These are phyloP conservation scores for Colletotrichum sp. DNA, from an alignment of 2,329 filamentous ascomycete species.

Conservation along the genomic window DNA sequence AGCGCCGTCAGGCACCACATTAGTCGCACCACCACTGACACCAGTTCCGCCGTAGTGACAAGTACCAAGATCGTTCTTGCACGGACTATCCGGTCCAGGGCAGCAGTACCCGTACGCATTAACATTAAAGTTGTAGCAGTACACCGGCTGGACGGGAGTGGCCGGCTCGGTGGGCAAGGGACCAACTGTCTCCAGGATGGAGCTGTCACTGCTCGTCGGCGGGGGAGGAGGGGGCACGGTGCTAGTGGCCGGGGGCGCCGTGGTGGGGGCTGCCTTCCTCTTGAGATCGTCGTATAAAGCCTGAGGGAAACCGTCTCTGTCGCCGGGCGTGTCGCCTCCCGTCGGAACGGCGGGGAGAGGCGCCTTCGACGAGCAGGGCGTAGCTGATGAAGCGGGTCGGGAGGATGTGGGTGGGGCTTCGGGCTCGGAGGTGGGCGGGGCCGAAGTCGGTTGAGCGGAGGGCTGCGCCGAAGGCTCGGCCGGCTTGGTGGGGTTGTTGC, in stretches of 20 bases:
- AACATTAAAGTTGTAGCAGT: background rate
- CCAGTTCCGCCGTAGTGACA: background rate
- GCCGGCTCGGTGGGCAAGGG: background rate
- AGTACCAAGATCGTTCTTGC: background rate
- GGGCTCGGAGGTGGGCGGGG: background rate
- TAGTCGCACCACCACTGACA: background rate
- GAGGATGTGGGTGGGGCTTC: background rate
- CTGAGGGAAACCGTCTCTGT: background rate
- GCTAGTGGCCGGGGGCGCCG: background rate
- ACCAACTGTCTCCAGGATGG: accelerated
- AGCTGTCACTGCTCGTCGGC: background rate
- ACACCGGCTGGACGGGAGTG: background rate
- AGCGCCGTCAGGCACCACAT: background rate
- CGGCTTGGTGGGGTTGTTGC: background rate
- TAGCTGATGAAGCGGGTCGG: background rate
- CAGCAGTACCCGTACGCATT: background rate
- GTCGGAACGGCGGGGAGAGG: background rate
- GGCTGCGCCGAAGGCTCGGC: background rate
- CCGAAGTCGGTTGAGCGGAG: background rate
- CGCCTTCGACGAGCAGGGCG: background rate
- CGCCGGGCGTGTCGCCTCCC: background rate
- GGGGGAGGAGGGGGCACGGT: background rate
- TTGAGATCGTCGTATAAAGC: background rate
- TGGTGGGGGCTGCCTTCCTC: background rate
- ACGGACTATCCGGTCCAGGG: background rate